Conservation (phyloP, 208 protist genomes). For the Entamoeba histolytica region DNA sequence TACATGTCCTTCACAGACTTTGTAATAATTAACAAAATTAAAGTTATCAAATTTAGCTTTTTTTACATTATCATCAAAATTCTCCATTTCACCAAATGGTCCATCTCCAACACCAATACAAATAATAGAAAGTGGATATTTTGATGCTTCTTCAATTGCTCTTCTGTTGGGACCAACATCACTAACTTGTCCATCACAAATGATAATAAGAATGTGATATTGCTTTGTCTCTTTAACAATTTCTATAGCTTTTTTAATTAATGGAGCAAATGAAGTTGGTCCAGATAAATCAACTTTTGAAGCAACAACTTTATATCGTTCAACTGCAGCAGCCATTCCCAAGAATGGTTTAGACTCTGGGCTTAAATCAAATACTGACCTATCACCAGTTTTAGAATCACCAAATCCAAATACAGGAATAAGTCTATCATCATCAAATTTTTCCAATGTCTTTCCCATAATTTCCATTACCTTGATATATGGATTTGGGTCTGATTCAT, state of each 20-base stretch:
- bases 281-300: neutral
- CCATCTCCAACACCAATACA: neutral
- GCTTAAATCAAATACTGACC: neutral
- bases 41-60: neutral
- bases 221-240: neutral
- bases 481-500: neutral
- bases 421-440: neutral
- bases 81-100: neutral
- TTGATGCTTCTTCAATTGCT: neutral
- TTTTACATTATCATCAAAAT: neutral
- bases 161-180: neutral
- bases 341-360: neutral
- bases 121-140: neutral
- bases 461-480: neutral
- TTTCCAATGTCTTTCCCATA: neutral
- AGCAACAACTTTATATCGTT: neutral
- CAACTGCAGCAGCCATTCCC: neutral
- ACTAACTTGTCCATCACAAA: neutral
- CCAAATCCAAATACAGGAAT: neutral
- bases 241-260: neutral
- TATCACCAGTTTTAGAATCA: neutral
- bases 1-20: neutral
- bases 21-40: neutral
- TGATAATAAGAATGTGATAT: neutral
- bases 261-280: neutral